phyloP scores from a whole-genome alignment of 257 asterid species.

The Misopates orontium region DNA sequence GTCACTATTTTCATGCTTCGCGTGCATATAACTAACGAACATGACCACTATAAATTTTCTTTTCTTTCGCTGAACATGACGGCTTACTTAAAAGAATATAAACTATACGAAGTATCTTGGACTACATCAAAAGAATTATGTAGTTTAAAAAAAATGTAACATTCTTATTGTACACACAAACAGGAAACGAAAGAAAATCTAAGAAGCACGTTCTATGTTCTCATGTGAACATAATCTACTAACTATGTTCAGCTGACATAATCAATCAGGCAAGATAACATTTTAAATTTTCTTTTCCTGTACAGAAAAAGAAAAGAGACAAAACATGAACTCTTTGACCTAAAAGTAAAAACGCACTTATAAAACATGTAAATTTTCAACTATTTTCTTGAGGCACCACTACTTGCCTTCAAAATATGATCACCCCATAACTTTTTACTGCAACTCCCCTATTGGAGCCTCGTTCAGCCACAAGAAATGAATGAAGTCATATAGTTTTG shows the following conservation, averaged over 20 bases:
- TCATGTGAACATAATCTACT: background rate
- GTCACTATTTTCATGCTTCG: no score
- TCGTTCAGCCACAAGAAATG: constrained; percentile 97
- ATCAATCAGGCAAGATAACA: background rate
- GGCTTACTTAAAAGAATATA: no score
- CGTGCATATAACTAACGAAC: no score
- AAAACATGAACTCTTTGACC: background rate
- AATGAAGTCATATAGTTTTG: constrained; percentile 86
- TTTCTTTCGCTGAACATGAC: no score
- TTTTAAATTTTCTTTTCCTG: background rate
- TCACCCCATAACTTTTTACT: constrained; percentile 30
- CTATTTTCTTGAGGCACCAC: constrained; percentile 2
- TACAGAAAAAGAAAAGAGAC: background rate
- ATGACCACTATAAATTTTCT: no score
- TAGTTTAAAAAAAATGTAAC: background rate
- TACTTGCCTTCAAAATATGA: constrained; percentile 10
- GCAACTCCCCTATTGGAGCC: constrained; percentile 97
- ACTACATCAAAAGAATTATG: background rate
- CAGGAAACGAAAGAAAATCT: background rate
- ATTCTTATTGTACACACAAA: background rate
- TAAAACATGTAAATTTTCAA: background rate
- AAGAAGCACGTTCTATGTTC: background rate
- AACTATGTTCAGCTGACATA: background rate
- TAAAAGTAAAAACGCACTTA: background rate
- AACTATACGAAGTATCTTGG: no score